Evolutionary conservation across 345 rosid species (phyloP).

Genomic region (Linum lewisii): DNA sequence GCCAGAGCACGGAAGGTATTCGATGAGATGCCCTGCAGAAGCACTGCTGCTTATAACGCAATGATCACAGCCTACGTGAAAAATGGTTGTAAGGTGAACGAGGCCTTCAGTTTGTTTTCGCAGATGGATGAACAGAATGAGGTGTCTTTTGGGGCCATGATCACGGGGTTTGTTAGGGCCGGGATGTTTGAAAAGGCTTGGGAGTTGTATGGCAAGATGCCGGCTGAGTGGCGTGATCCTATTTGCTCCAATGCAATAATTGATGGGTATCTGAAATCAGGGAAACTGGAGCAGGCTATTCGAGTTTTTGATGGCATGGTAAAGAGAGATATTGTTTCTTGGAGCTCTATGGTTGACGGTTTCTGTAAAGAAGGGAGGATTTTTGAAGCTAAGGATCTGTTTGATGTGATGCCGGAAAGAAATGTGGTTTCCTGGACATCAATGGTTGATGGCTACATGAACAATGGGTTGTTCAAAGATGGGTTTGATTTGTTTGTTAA

Average conservation of each 20-base stretch:
- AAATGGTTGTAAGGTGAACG: slow-evolving; percentile 31
- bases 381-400: slow-evolving; percentile 40
- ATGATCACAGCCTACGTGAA: slow-evolving; percentile 63
- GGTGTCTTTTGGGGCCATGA: slow-evolving; percentile 62
- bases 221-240: slow-evolving; percentile 46
- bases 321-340: slow-evolving; percentile 55
- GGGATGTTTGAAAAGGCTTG: slow-evolving; percentile 51
- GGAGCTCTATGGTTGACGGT: slow-evolving; percentile 70
- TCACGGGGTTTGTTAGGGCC: slow-evolving; percentile 51
- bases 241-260: slow-evolving; percentile 65
- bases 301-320: slow-evolving; percentile 47
- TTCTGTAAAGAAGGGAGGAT: slow-evolving; percentile 54
- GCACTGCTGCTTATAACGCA: slow-evolving; percentile 51
- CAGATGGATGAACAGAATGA: slow-evolving; percentile 37
- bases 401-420: slow-evolving; percentile 45
- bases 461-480: slow-evolving; percentile 38
- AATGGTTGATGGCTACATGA: slow-evolving; percentile 68
- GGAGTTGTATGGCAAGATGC: slow-evolving; percentile 32
- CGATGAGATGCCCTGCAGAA: slow-evolving; percentile 62
- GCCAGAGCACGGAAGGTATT: slow-evolving; percentile 47
- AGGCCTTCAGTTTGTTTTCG: slow-evolving; percentile 36
- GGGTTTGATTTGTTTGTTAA: slow-evolving; percentile 51
- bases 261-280: slow-evolving; percentile 51
- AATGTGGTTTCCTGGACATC: slow-evolving; percentile 80
- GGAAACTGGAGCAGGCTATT: slow-evolving; percentile 43